Evolutionary conservation across 2,329 filamentous ascomycete species (phyloP), one percentile per base, ranked within the genome.

Genomic region (Monosporascus ibericus): DNA sequence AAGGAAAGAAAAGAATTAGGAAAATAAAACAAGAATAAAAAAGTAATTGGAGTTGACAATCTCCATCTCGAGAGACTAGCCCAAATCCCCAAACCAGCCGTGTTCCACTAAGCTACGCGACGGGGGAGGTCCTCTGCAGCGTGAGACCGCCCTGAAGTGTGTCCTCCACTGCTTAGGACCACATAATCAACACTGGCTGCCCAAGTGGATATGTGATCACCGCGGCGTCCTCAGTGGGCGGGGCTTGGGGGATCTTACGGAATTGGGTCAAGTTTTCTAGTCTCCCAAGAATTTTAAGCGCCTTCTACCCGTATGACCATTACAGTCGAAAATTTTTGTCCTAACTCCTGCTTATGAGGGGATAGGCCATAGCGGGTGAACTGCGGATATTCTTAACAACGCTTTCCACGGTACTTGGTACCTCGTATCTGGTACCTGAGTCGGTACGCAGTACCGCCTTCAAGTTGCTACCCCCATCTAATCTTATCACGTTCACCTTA

Each of bases 41-140:
- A 67, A 62, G 62, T 67, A 59, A 60, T 49, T 48, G 68, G 68
- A 73, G 77, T 81, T 61, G 77, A 71, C 73, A 60, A 67, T 73
- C 72, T 75, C 80, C 75, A 80, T 80, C 79, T 76, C 75, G 70
- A 70, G 66, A 68, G 67, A 64, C 71, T 71, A 75, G 72, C 75
- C 77, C 81, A 84, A 78, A 72, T 70, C 80, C 79, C 78, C 75
- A 68, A 75, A 72, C 76, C 74, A 76, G 77, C 42, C 81, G 83
- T 85, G 70, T 78, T 86, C 83, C 83, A 82, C 72, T 75, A 73
- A 82, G 84, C 84, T 82, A 86, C 76, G 76, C 77, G 78, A 84
- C 80, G 83, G 82, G 81, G 82, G 80, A 82, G 77, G 83, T 75
- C 69, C 82, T 85, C 80, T 86, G 83, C 82, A 84, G 81, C 84